A percentile compares a stretch with the other conserved stretches of the same genome.
Conservation (phyloP, 345 rosid genomes). For the Boechera stricta region DNA sequence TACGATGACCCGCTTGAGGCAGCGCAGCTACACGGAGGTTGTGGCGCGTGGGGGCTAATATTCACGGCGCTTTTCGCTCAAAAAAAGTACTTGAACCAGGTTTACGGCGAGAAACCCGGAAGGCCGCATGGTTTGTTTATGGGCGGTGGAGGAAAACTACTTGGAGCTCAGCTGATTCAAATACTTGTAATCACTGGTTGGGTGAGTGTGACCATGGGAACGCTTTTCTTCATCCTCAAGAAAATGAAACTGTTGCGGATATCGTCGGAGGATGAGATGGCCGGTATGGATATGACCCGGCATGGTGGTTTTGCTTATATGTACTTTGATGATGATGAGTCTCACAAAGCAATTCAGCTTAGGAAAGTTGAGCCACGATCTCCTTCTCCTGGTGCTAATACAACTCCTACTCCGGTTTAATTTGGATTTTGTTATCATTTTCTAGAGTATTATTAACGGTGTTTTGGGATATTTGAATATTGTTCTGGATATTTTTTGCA, state of each 20-base stretch:
- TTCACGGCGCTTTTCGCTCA: constrained; percentile 74
- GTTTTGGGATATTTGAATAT: neutral
- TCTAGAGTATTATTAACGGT: neutral
- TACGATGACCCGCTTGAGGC: constrained; percentile 82
- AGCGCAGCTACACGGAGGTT: constrained; percentile 80
- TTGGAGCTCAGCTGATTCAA: constrained; percentile 72
- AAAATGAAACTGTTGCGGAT: constrained; percentile 64
- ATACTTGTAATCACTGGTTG: constrained; percentile 64
- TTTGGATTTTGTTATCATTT: neutral
- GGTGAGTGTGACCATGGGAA: constrained; percentile 81
- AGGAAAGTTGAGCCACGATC: constrained; percentile 45
- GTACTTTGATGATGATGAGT: constrained; percentile 64
- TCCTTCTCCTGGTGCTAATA: constrained; percentile 41
- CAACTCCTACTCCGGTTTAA: constrained; percentile 37
- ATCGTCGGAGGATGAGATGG: constrained; percentile 65
- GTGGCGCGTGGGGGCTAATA: constrained; percentile 79
- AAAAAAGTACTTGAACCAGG: constrained; percentile 56
- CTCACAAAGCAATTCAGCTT: constrained; percentile 43
- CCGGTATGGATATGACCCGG: constrained; percentile 82
- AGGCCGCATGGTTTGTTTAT: constrained; percentile 65
- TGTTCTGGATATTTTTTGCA: constrained; percentile 22
- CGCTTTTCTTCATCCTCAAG: constrained; percentile 58
- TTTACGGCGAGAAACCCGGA: constrained; percentile 48
- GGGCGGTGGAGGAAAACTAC: constrained; percentile 78
- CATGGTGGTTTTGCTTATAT: constrained; percentile 86